Base-by-base conservation (phyloP, 306 rosid genomes). In the Crataegus laevigata region DNA sequence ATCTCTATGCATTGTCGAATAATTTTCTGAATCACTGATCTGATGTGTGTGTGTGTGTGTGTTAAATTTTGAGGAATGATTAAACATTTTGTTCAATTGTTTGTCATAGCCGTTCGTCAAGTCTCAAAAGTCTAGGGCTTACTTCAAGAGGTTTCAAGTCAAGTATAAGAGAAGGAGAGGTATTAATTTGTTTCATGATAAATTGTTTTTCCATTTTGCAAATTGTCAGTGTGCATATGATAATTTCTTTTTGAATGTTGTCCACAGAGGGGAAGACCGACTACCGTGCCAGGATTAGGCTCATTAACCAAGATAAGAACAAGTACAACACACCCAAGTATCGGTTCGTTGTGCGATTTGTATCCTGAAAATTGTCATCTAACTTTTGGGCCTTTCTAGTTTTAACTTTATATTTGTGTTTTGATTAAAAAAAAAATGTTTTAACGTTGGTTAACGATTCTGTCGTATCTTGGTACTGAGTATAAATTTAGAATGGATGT, bases 231-330 rank as follows among this genome's bases (percentile, higher is more conserved):
- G 9, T 17, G 18, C 68, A 67, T 19, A 64, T 9, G 11, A 11
- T 1, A 11, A 6, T 60, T 42, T 60, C 15, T 38, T 22, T 24
- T 8, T 4, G 21, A 47, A 55, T 45, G 13, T 55, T 18, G 17
- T 73, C 22, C 11, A 3, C 93, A 94, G 98, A 84, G 85, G 97
- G 98, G 0, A 94, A 91, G 85, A 94, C 98, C 0, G 98, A 94
- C 58, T 94, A 94, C 67, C 80, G 98, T 0, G 98, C 98, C 14
- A 84, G 98, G 77, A 86, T 91, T 71, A 86, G 98, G 29, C 73
- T 94, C 55, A 91, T 94, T n/a, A 94, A 94, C 17, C 98, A 94
- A 45, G 98, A 94, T 64, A 94, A 94, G 68, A 94, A 94, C 79
- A 94, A 91, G 59, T 94, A 90, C 71, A 94, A 94, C 67, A 94